phyloP scores from a whole-genome alignment of 352 stramenopile genomes.

The Bremia lactucae region DNA sequence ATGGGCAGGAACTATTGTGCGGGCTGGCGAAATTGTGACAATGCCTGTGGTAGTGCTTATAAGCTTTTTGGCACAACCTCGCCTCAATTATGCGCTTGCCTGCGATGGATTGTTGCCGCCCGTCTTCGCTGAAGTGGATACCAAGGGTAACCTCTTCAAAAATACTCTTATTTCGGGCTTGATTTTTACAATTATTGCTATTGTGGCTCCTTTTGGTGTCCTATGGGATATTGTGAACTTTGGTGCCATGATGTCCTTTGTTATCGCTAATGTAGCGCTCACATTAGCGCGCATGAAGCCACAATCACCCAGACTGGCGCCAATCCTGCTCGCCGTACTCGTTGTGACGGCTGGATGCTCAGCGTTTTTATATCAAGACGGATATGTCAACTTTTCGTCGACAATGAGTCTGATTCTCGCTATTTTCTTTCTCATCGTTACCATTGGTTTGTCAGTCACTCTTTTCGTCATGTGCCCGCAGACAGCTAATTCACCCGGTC shows the following conservation, averaged over 20 bases:
- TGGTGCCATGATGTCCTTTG: constrained; percentile 82
- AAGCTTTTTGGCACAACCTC: constrained; percentile 87
- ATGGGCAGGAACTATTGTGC: constrained; percentile 38
- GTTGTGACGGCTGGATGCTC: constrained; percentile 26
- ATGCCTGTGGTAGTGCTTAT: constrained; percentile 90
- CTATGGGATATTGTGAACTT: constrained; percentile 87
- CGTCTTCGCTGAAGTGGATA: constrained; percentile 83
- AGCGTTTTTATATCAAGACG: constrained; percentile 49
- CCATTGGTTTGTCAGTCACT: constrained; percentile 19
- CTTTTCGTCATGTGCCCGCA: constrained; percentile 44
- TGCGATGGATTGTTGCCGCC: constrained; percentile 88
- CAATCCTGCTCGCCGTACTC: constrained; percentile 24
- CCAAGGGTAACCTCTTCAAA: constrained; percentile 70
- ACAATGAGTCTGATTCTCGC: constrained; percentile 28
- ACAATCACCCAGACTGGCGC: constrained; percentile 31
- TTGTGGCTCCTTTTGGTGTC: constrained; percentile 65
- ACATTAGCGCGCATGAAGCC: constrained; percentile 57
- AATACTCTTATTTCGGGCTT: constrained; percentile 58
- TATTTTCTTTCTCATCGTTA: constrained; percentile 33
- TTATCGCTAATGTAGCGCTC: constrained; percentile 67
- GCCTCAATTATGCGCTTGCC: constrained; percentile 88
- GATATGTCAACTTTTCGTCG: constrained; percentile 33
- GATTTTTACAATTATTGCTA: constrained; percentile 55
- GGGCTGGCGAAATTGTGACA: constrained; percentile 17
- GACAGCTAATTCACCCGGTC: constrained; percentile 12